Evolutionary conservation across 2,329 filamentous ascomycete species (phyloP), one percentile per base, ranked within the genome.

Genomic region (Geosmithia putterillii): DNA sequence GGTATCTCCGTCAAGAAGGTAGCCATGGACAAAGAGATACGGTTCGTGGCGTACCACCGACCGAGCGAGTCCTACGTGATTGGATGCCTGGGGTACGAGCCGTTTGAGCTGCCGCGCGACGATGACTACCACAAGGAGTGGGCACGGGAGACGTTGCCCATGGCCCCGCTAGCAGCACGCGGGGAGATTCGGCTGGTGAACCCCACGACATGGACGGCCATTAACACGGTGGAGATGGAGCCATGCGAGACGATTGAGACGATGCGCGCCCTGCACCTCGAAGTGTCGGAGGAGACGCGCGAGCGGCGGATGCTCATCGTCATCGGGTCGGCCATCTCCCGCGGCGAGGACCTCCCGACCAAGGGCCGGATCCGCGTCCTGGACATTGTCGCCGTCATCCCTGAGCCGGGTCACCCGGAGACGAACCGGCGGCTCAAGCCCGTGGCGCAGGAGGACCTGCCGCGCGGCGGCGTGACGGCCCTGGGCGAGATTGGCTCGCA

Each of bases 301-400:
- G 85, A 95, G 57, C 80, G 87, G 15, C 83, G 80, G 53, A 81
- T 85, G 54, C 73, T 96, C 40, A 74, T 98, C 42, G 79, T 82
- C 0, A 81, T 95, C 1, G 92, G 90, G 14, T 95, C 90, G 0
- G 83, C 87, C 1, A 74, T 92, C 21, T 75, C 81, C n/a, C 83
- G 83, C 47, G 92, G 92, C 36, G 92, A 98, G 62, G 92, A 96
- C 55, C 76, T 94, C 45, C 82, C 89, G 1, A 83, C 88, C 1
- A 79, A 85, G 39, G 92, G 92, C 2, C 77, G 83, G 36, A 76
- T 98, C 35, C 88, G 92, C 53, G 85, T 96, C 40, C 94, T 92
- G 55, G 89, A 95, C 55, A 76, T 98, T 23, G 88, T 94, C 45
- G 77, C 82, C 28, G 92, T 98, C 25, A 90, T 95, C 1, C 90